phyloP scores from a whole-genome alignment of 257 asterid species.

The Nicotiana obtusifolia region DNA sequence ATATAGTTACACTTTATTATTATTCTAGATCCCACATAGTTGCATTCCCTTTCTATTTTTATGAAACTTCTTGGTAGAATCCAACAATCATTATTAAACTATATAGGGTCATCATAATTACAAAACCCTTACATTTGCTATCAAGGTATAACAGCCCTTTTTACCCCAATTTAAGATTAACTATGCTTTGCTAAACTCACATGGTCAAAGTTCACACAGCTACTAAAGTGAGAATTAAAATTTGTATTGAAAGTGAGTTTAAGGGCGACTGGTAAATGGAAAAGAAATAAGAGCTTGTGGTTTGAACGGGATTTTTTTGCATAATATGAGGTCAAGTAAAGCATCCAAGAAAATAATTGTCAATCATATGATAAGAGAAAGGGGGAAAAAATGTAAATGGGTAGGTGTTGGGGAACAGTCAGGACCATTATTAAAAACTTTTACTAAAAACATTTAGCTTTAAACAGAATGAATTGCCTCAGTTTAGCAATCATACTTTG shows the following conservation, averaged over 20 bases:
- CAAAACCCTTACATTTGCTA: background rate
- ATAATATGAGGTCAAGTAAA: background rate
- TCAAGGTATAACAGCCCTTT: background rate
- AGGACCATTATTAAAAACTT: background rate
- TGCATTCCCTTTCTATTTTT: background rate
- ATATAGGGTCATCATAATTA: background rate
- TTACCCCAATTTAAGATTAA: background rate
- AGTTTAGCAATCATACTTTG: background rate
- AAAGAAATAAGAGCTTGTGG: background rate
- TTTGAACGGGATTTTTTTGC: background rate
- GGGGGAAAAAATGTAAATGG: background rate
- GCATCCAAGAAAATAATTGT: background rate
- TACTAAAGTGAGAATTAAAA: background rate
- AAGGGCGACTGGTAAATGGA: background rate
- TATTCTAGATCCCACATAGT: background rate
- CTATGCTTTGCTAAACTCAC: background rate
- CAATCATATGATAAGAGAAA: background rate
- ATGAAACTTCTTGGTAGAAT: background rate
- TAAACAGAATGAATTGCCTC: background rate
- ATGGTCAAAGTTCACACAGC: background rate
- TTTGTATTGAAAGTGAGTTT: background rate
- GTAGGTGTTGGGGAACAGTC: background rate
- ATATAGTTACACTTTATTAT: background rate
- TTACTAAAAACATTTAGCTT: background rate
- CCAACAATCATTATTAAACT: background rate